Conservation (phyloP, 139 green algal genomes). For the Coelastrella sp. region DNA sequence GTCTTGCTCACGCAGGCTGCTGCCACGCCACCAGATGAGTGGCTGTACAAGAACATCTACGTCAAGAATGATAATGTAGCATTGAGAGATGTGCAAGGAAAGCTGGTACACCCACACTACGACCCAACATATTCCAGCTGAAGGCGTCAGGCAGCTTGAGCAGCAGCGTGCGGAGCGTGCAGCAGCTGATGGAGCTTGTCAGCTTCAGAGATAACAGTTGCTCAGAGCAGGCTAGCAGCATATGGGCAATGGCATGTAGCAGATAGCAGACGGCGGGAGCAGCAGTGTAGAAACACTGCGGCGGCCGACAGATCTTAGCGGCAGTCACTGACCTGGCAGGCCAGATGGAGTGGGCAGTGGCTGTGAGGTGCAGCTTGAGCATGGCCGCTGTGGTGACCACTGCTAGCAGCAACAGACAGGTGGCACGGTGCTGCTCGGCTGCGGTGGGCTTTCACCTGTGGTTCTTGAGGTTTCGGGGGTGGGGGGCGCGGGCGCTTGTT, state of each 20-base stretch:
- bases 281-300: too few species aligned
- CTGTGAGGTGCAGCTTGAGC: too few species aligned
- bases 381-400: too few species aligned
- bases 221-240: too few species aligned
- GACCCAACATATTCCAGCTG: slow-evolving; percentile 58
- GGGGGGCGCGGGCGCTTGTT: too few species aligned
- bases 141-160: background rate
- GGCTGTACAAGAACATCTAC: slow-evolving; percentile 75
- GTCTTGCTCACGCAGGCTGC: slow-evolving; percentile 41
- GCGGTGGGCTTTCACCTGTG: too few species aligned
- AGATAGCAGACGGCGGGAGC: background rate
- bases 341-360: too few species aligned
- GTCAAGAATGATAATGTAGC: background rate
- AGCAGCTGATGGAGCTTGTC: background rate
- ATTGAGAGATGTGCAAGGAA: slow-evolving; percentile 52
- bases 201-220: background rate
- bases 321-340: too few species aligned
- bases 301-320: too few species aligned
- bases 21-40: slow-evolving; percentile 50
- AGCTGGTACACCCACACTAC: slow-evolving; percentile 50
- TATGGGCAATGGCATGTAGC: background rate
- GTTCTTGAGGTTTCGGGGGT: too few species aligned
- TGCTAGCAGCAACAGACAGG: too few species aligned
- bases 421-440: too few species aligned
- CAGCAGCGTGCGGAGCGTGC: background rate